Conservation (phyloP, 306 rosid species). For the Canavalia ensiformis region DNA sequence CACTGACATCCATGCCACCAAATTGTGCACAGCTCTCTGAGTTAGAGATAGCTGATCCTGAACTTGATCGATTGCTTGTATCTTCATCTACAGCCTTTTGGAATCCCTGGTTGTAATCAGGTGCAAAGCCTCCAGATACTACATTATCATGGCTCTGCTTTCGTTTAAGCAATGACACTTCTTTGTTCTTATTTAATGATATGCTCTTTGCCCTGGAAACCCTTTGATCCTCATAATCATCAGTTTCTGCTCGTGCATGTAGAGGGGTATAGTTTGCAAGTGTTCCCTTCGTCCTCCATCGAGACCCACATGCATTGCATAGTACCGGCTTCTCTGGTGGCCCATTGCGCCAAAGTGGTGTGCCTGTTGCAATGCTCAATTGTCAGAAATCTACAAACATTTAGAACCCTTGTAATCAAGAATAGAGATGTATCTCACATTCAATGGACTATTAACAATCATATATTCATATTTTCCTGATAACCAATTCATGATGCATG, state of each 20-base stretch:
- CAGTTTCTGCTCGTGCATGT: slow-evolving; percentile 92
- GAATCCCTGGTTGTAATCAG: slow-evolving; percentile 73
- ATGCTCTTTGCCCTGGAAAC: slow-evolving; percentile 75
- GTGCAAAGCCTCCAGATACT: slow-evolving; percentile 54
- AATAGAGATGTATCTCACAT: slow-evolving; percentile 24
- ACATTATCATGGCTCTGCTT: slow-evolving; percentile 68
- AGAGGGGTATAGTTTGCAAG: slow-evolving; percentile 96
- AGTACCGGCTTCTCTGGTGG: slow-evolving; percentile 98
- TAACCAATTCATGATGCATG: slow-evolving; percentile 40
- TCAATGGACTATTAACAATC: slow-evolving; percentile 35
- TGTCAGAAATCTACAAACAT: slow-evolving; percentile 51
- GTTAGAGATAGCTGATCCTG: slow-evolving; percentile 96
- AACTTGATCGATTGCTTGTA: slow-evolving; percentile 89
- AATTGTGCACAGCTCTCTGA: slow-evolving; percentile 95
- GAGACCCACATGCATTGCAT: slow-evolving; percentile 99
- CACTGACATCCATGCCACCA: slow-evolving; percentile 86
- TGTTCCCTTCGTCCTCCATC: slow-evolving; percentile 99
- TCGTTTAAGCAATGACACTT: slow-evolving; percentile 74
- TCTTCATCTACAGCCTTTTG: slow-evolving; percentile 80
- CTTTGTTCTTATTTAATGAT: slow-evolving; percentile 79
- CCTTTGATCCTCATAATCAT: slow-evolving; percentile 80
- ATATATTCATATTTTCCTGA: slow-evolving; percentile 31
- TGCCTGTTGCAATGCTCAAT: slow-evolving; percentile 73
- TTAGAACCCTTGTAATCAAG: slow-evolving; percentile 34
- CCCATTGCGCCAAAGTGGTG: slow-evolving; percentile 99